A percentile compares a stretch with the other conserved stretches of the same genome.
These are phyloP conservation scores for Mucor mucedo DNA, from an alignment of 371 early-diverging fungal genomes.

Conservation along the genomic window DNA sequence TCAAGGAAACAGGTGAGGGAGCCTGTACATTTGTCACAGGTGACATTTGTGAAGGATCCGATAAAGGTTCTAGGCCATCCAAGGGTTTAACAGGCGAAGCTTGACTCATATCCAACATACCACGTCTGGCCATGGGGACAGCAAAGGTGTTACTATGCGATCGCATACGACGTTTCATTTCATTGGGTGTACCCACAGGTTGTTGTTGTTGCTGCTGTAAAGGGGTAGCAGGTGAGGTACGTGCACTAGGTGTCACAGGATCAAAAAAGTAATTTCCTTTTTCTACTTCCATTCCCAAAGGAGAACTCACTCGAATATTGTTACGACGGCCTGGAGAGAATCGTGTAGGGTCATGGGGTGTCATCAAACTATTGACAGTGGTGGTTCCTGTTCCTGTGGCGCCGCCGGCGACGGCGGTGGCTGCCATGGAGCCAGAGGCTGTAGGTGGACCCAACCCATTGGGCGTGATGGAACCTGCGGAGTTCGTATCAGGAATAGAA, in stretches of 20 bases:
- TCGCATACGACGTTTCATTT: neutral
- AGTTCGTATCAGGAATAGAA: neutral
- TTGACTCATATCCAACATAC: no score
- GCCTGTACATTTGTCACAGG: no score
- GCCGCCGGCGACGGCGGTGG: no score
- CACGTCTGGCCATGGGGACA: neutral
- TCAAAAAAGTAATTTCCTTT: conserved; percentile 34
- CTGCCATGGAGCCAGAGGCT: no score
- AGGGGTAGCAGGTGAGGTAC: neutral
- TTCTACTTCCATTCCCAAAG: conserved; percentile 17
- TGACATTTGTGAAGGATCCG: no score
- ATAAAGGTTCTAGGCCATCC: no score
- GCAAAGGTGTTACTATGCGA: neutral
- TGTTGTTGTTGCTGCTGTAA: no score
- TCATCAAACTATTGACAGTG: neutral
- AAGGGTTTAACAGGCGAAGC: no score
- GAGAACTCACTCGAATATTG: conserved; percentile 9
- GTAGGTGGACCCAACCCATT: neutral
- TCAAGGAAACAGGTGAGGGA: no score
- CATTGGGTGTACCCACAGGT: no score
- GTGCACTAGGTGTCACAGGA: conserved; percentile 1
- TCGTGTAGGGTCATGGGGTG: conserved; percentile 20
- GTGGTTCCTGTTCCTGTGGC: neutral
- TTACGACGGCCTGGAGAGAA: conserved; percentile 17
- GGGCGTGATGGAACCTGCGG: neutral